A percentile compares a stretch with the other conserved stretches of the same genome.
Conservation (phyloP, 1,139 yeast species). For the Fermentozyma sake region DNA sequence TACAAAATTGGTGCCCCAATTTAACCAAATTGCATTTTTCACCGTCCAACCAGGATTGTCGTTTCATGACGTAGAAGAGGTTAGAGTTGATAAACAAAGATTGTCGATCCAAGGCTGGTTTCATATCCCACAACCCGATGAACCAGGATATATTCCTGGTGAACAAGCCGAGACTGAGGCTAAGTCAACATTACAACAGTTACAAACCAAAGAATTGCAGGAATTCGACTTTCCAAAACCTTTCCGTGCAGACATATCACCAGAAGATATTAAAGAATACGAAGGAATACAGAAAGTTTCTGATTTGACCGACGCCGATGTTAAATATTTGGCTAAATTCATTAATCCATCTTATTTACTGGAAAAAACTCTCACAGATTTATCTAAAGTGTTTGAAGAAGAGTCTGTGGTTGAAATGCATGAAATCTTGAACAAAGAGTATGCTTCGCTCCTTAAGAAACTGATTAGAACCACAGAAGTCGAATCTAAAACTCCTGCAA, state of each 20-base stretch:
- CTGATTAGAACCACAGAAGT: conserved; percentile 51
- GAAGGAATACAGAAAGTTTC: conserved; percentile 13
- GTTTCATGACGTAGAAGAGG: conserved; percentile 98
- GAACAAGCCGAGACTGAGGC: conserved; percentile 77
- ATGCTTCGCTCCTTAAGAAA: conserved; percentile 43
- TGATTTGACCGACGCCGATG: conserved; percentile 31
- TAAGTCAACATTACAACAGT: conserved; percentile 72
- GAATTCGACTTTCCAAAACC: conserved; percentile 80
- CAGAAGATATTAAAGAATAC: conserved; percentile 23
- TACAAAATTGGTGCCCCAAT: conserved; percentile 77
- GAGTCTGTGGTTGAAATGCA: conserved; percentile 69
- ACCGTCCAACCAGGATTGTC: conserved; percentile 94
- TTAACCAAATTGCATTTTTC: conserved; percentile 94
- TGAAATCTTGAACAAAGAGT: conserved; percentile 57
- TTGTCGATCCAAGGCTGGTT: conserved; percentile 98
- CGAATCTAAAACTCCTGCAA: conserved; percentile 55
- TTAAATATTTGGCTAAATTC: conserved; percentile 43
- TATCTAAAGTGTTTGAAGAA: conserved; percentile 52
- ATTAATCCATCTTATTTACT: conserved; percentile 56
- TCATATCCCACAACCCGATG: conserved; percentile 93
- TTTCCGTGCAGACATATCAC: conserved; percentile 29
- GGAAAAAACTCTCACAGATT: conserved; percentile 30
- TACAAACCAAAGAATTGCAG: conserved; percentile 71
- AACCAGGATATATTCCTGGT: conserved; percentile 75
- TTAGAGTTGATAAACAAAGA: conserved; percentile 82